Evolutionary conservation across 352 stramenopile species (phyloP).

Genomic region (Halophytophthora batemanensis): DNA sequence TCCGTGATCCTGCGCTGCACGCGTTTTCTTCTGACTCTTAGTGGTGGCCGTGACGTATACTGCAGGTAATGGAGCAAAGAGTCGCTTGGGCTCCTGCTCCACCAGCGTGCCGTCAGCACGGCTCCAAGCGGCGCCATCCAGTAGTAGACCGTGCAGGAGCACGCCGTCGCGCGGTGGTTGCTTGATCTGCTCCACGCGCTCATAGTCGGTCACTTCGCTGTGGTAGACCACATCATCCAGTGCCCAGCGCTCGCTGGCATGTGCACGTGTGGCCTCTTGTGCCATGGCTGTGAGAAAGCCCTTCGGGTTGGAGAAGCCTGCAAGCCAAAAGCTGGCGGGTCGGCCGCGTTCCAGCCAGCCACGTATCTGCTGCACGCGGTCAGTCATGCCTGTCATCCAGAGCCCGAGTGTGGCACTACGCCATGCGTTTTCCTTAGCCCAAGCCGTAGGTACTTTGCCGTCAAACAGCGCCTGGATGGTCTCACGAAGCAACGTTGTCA

Average conservation of each 20-base stretch:
- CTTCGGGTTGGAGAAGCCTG: slow-evolving; percentile 72
- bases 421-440: slow-evolving; percentile 76
- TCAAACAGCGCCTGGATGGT: slow-evolving; percentile 74
- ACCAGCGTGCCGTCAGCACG: slow-evolving; percentile 65
- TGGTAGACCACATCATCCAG: slow-evolving; percentile 80
- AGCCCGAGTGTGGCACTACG: slow-evolving; percentile 56
- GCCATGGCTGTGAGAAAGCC: slow-evolving; percentile 77
- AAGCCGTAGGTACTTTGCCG: slow-evolving; percentile 55
- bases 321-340: slow-evolving; percentile 72
- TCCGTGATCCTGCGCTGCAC: slow-evolving; percentile 60
- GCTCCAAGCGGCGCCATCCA: slow-evolving; percentile 78
- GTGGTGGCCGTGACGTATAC: slow-evolving; percentile 79
- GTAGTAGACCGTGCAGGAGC: slow-evolving; percentile 64
- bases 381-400: slow-evolving; percentile 64
- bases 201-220: slow-evolving; percentile 81
- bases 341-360: slow-evolving; percentile 61
- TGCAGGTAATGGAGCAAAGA: slow-evolving; percentile 70
- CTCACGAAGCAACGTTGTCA: slow-evolving; percentile 44
- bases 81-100: slow-evolving; percentile 72
- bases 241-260: slow-evolving; percentile 71
- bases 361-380: slow-evolving; percentile 56
- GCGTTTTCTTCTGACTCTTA: slow-evolving; percentile 72
- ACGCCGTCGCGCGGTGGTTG: slow-evolving; percentile 69
- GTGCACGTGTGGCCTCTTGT: slow-evolving; percentile 67
- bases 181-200: slow-evolving; percentile 75